A percentile compares a stretch with the other conserved stretches of the same genome.
phyloP scores from a whole-genome alignment of 768 basidiomycete genomes.

The Pulveroboletus sp. region DNA sequence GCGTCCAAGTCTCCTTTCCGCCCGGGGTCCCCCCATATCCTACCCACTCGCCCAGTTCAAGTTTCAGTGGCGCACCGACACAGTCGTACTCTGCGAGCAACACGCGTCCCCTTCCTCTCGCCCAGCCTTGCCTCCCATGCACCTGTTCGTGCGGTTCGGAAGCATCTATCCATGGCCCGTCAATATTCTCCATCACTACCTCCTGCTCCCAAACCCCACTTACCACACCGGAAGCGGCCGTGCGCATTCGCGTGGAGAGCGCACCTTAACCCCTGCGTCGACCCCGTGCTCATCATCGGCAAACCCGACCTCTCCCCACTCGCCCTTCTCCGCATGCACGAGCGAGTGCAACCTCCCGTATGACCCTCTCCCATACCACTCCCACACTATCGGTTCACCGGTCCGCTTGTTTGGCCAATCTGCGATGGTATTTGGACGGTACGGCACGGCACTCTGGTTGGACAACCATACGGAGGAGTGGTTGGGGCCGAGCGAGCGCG shows the following conservation, averaged over 20 bases:
- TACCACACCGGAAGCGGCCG: slow-evolving; percentile 22
- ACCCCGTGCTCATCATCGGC: not conserved
- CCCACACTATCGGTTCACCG: slow-evolving; percentile 47
- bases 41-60: slow-evolving; percentile 43
- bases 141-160: slow-evolving; percentile 55
- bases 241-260: not conserved
- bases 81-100: slow-evolving; percentile 38
- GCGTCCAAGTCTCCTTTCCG: slow-evolving; percentile 14
- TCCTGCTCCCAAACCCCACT: slow-evolving; percentile 41
- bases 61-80: slow-evolving; percentile 59
- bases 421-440: slow-evolving; percentile 49
- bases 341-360: slow-evolving; percentile 43
- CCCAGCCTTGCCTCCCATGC: slow-evolving; percentile 32
- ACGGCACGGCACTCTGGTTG: slow-evolving; percentile 63
- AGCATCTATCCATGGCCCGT: slow-evolving; percentile 63
- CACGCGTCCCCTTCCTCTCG: not conserved
- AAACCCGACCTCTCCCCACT: not conserved
- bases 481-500: slow-evolving; percentile 39
- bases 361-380: slow-evolving; percentile 30
- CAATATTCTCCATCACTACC: slow-evolving; percentile 62
- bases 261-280: not conserved
- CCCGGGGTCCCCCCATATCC: slow-evolving; percentile 22
- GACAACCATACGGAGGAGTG: slow-evolving; percentile 57
- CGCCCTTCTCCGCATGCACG: not conserved
- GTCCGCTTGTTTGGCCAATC: slow-evolving; percentile 53